These are phyloP conservation scores for Pestalotiopsis fici DNA, from an alignment of 2,329 filamentous ascomycete species.

Conservation along the genomic window DNA sequence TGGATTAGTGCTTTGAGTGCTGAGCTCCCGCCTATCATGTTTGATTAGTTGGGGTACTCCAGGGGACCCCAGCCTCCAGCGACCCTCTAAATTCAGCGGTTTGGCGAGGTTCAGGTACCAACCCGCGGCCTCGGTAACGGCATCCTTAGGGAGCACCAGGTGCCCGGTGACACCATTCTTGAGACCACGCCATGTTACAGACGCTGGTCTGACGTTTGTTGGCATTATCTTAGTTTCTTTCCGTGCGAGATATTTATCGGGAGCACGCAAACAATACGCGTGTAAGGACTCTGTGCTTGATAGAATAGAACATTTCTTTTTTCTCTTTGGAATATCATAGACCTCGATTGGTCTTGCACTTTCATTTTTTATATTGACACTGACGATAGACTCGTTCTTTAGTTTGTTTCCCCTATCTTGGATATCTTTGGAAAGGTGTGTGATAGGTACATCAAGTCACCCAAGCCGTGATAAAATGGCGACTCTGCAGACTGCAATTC, in stretches of 20 bases:
- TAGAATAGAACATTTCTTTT: not conserved
- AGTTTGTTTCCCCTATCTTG: not conserved
- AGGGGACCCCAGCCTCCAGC: not conserved
- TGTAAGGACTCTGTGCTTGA: not conserved
- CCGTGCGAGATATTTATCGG: not conserved
- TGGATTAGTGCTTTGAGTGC: not conserved
- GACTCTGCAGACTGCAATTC: slow-evolving; percentile 53
- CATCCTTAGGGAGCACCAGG: not conserved
- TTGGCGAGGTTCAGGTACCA: not conserved
- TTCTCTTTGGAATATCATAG: not conserved
- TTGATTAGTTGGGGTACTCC: not conserved
- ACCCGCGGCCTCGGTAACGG: not conserved
- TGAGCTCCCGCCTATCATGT: not conserved
- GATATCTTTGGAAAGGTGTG: not conserved
- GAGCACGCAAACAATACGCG: not conserved
- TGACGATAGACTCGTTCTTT: not conserved
- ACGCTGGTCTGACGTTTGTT: slow-evolving; percentile 4
- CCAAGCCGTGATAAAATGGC: slow-evolving; percentile 20
- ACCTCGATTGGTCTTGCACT: not conserved
- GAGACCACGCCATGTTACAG: not conserved
- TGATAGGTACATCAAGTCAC: not conserved
- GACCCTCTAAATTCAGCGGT: not conserved
- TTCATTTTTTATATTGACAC: not conserved
- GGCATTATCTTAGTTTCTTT: not conserved
- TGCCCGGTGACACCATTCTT: not conserved